Base-by-base conservation (phyloP, 495 filamentous ascomycete species). In the Annulohypoxylon stygium region DNA sequence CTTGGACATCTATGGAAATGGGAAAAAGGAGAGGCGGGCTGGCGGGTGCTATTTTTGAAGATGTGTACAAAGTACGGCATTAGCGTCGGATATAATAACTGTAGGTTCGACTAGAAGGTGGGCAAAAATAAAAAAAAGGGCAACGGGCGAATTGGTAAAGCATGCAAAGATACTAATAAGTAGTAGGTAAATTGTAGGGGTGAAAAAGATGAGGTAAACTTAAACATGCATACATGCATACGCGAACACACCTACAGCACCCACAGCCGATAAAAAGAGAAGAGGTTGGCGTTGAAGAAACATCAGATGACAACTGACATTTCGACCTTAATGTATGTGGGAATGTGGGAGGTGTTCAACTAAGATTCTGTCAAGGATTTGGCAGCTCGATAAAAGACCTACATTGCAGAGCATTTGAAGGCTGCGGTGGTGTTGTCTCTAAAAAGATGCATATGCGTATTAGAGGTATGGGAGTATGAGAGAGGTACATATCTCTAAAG, bases 221-320 rank as follows among this genome's bases (percentile, higher is more conserved):
- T 14, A 54, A 50, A 48, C 69, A 16, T 60, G 5, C 55, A 33
- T 9, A 57, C 69, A 23, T 25, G 2, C 30, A 26, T 6, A 54
- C 7, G 11, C 30, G 30, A 30, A 30, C 30, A 53, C 50, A 53
- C 50, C 12, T 43, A 43, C 39, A 43, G 7, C 34, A 60, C 37
- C 18, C 14, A 26, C 57, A 43, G 3, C 36, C 18, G 5, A 30
- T 14, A 37, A 37, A 20, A 10, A 41, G 4, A 60, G 33, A 20
- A 16, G 36, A 45, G 8, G 57, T 51, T 59, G 41, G 30, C 16
- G 16, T 30, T 6, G 7, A 16, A 51, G 30, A 16, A 6, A 60
- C 16, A 68, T 69, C 61, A 41, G 70, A 73, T 69, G 70, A 69
- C 70, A 73, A 69, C 54, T 61, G 25, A 9, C 53, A 73, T 48